Percentiles rank a stretch among this genome's conserved stretches.
Evolutionary conservation across 495 filamentous ascomycete species (phyloP).

Genomic region (Apiosordaria backusii): DNA sequence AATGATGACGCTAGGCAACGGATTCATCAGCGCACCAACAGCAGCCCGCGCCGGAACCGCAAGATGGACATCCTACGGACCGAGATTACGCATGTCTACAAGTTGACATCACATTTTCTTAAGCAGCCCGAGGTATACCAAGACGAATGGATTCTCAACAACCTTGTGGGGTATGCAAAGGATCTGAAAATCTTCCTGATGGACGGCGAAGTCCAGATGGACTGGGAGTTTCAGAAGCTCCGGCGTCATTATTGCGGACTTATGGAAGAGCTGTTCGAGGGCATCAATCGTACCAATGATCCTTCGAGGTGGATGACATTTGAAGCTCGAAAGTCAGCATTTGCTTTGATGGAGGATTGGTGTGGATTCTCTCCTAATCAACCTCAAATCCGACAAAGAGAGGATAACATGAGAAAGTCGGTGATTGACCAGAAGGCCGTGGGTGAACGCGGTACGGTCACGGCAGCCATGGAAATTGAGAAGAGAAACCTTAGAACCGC

Average conservation of each 20-base stretch:
- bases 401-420: slow-evolving; percentile 83
- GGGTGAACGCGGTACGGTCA: slow-evolving; percentile 68
- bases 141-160: slow-evolving; percentile 90
- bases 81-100: slow-evolving; percentile 93
- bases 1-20: slow-evolving; percentile 87
- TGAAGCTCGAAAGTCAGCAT: slow-evolving; percentile 87
- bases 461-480: slow-evolving; percentile 92
- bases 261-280: slow-evolving; percentile 88
- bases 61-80: slow-evolving; percentile 83
- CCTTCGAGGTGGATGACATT: slow-evolving; percentile 93
- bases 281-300: slow-evolving; percentile 81
- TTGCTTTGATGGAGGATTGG: slow-evolving; percentile 98
- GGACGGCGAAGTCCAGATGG: slow-evolving; percentile 89
- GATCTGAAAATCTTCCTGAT: slow-evolving; percentile 91
- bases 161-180: slow-evolving; percentile 84
- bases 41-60: slow-evolving; percentile 68
- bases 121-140: slow-evolving; percentile 72
- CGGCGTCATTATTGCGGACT: slow-evolving; percentile 91
- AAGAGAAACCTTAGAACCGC: slow-evolving; percentile 87
- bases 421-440: slow-evolving; percentile 60
- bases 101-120: slow-evolving; percentile 88
- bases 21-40: slow-evolving; percentile 75
- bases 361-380: slow-evolving; percentile 96
- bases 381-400: slow-evolving; percentile 70
- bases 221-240: slow-evolving; percentile 93